Evolutionary conservation across 352 stramenopile genomes (phyloP).

Genomic region (Elongisporangium prolatum): DNA sequence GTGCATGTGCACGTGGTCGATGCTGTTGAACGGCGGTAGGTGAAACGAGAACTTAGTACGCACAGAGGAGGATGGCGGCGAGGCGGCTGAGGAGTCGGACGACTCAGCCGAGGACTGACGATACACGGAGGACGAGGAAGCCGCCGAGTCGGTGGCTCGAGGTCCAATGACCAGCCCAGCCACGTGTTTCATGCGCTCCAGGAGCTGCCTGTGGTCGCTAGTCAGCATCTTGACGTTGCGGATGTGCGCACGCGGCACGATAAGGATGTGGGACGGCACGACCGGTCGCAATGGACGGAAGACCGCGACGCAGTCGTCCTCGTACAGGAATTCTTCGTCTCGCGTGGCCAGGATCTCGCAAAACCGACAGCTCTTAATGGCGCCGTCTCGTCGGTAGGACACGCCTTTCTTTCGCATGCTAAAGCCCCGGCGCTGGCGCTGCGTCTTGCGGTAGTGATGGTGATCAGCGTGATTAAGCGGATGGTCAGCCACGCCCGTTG

Average conservation of each 20-base stretch:
- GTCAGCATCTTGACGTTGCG: slow-evolving; percentile 74
- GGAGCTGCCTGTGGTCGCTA: slow-evolving; percentile 35
- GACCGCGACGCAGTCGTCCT: slow-evolving; percentile 74
- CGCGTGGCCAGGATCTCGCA: slow-evolving; percentile 66
- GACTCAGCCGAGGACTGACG: slow-evolving; percentile 1
- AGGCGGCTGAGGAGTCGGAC: not conserved
- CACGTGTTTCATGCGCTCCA: slow-evolving; percentile 60
- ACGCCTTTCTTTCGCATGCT: slow-evolving; percentile 44
- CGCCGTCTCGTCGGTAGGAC: slow-evolving; percentile 50
- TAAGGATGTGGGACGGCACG: slow-evolving; percentile 66
- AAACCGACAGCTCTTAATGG: slow-evolving; percentile 67
- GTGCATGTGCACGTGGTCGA: slow-evolving; percentile 90
- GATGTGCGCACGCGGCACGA: slow-evolving; percentile 75
- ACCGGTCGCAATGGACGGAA: slow-evolving; percentile 74
- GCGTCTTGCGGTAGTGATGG: too few species aligned
- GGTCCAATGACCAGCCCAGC: slow-evolving; percentile 36
- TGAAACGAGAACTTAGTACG: slow-evolving; percentile 39
- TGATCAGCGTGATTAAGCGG: too few species aligned
- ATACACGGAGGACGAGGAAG: not conserved
- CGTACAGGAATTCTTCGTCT: slow-evolving; percentile 66
- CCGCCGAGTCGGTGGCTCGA: not conserved
- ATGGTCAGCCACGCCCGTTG: too few species aligned
- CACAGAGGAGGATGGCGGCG: too few species aligned
- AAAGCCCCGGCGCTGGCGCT: too few species aligned
- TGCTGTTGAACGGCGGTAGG: slow-evolving; percentile 86